A percentile compares a stretch with the other conserved stretches of the same genome.
Evolutionary conservation across 2,329 filamentous ascomycete genomes (phyloP).

Genomic region (Acarospora socialis): DNA sequence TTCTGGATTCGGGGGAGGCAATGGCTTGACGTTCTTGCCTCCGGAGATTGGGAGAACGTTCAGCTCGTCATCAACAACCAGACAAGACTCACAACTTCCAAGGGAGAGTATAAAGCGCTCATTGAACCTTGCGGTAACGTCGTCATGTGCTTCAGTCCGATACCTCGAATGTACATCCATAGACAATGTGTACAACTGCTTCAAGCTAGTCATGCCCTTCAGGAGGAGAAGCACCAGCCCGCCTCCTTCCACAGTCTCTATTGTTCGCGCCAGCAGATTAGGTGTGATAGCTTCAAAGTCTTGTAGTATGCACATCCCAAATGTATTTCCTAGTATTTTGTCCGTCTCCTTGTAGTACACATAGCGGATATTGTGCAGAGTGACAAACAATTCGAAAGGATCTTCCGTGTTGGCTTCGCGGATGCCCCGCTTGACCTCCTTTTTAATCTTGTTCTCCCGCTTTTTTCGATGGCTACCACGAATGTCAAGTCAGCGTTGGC

Average conservation of each 20-base stretch:
- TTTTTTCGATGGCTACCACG: conserved; percentile 97
- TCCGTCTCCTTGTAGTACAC: conserved; percentile 99
- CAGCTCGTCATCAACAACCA: conserved; percentile 94
- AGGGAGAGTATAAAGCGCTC: conserved; percentile 92
- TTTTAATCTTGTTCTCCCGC: conserved; percentile 95
- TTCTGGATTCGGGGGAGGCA: conserved; percentile 63
- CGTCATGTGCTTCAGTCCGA: conserved; percentile 86
- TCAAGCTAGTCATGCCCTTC: conserved; percentile 93
- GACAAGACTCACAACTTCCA: conserved; percentile 84
- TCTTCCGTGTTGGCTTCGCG: conserved; percentile 87
- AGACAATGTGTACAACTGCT: conserved; percentile 88
- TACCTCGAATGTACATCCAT: conserved; percentile 98
- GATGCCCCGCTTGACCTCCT: conserved; percentile 88
- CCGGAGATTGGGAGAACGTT: conserved; percentile 96
- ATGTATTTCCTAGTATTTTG: conserved; percentile 95
- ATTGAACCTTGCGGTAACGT: conserved; percentile 93
- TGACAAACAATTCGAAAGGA: conserved; percentile 93
- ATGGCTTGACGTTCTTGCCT: conserved; percentile 71
- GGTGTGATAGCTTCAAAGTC: conserved; percentile 97
- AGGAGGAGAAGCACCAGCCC: conserved; percentile 79
- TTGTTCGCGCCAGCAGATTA: conserved; percentile 85
- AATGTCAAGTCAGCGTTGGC: too few relatives aligned
- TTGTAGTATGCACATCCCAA: conserved; percentile 95
- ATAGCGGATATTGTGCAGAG: conserved; percentile 93
- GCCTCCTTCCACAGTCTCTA: conserved; percentile 95